A percentile compares a stretch with the other conserved stretches of the same genome.
Conservation (phyloP, 2,329 filamentous ascomycete genomes). For the Bimuria novae-zelandiae region DNA sequence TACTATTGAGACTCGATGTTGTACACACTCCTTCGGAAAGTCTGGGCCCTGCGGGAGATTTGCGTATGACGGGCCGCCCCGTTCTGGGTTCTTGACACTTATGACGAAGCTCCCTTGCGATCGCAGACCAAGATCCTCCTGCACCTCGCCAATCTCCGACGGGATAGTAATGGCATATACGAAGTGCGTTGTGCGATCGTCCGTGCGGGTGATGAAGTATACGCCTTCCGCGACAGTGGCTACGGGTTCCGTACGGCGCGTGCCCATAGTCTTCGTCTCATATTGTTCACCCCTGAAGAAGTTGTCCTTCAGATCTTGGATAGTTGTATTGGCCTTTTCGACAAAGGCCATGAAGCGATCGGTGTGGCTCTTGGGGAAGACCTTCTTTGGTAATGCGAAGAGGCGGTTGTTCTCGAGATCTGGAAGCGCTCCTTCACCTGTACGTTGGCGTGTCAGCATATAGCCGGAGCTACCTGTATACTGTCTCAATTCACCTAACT, state of each 20-base stretch:
- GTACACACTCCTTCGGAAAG: constrained; percentile 69
- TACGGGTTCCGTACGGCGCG: constrained; percentile 69
- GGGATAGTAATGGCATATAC: constrained; percentile 81
- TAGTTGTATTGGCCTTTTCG: constrained; percentile 70
- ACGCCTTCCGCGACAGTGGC: constrained; percentile 82
- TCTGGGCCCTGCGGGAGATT: constrained; percentile 67
- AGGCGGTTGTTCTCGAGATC: constrained; percentile 69
- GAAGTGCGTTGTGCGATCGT: constrained; percentile 72
- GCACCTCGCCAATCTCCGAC: constrained; percentile 69
- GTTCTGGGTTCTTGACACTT: constrained; percentile 78
- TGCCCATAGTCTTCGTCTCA: constrained; percentile 74
- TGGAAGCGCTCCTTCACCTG: constrained; percentile 59
- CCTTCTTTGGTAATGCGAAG: constrained; percentile 82
- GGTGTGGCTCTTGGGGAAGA: constrained; percentile 68
- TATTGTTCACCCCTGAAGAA: constrained; percentile 73
- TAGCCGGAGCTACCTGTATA: background rate
- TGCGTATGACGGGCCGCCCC: constrained; percentile 66
- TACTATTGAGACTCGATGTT: background rate
- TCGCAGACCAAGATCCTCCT: constrained; percentile 73
- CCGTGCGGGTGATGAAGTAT: constrained; percentile 76
- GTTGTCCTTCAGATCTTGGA: constrained; percentile 71
- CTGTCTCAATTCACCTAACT: constrained; percentile 51
- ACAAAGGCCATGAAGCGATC: constrained; percentile 84
- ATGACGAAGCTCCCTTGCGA: constrained; percentile 77
- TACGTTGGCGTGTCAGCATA: background rate